Base-by-base conservation (phyloP, 2,329 filamentous ascomycete genomes). In the Aspergillus chevalieri region DNA sequence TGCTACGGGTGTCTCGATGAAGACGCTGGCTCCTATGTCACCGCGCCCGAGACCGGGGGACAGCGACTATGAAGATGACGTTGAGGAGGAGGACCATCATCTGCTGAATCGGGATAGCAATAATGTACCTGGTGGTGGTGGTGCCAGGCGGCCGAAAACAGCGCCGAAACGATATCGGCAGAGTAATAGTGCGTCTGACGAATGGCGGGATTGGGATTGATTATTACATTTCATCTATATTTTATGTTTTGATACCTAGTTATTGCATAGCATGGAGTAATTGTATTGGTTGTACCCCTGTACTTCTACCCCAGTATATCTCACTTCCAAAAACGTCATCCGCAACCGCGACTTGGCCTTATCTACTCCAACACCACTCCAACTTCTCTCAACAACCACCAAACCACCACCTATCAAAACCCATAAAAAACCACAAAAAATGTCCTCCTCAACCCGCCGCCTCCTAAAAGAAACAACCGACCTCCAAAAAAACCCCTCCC, bases 381-480 rank as follows among this genome's bases (percentile, higher is more conserved):
- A 9, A 39, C 15, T 17, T n/a, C 6, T 7, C n/a, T 9, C 1
- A 39, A 17, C 19, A 39, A 44, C 42, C 24, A 22, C 28, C 34
- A 42, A 43, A 19, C 36, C 41, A 34, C 19, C 21, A 21, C 7
- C 33, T 24, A 44, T 15, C 19, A 24, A 2, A 38, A 49, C n/a
- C n/a, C 43, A 47, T 8, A 21, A 34, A 24, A 53, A 44, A 46
- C 59, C 56, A 42, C 47, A 42, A 36, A 55, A 50, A 58, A 60
- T 64, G 46, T 65, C 64, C 46, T 65, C 71, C 50, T 70, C 67
- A 34, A 63, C 66, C 41, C 61, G 62, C 41, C 65, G 65, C 45
- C 63, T 67, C 21, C 61, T 96, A 65, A 89, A 89, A 71, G 93
- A 97, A 82, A 91, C 92, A 50, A 80, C 86, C 51, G 93, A 97